Evolutionary conservation across 805 yeast genomes (phyloP).

Genomic region (Pichia manshurica): DNA sequence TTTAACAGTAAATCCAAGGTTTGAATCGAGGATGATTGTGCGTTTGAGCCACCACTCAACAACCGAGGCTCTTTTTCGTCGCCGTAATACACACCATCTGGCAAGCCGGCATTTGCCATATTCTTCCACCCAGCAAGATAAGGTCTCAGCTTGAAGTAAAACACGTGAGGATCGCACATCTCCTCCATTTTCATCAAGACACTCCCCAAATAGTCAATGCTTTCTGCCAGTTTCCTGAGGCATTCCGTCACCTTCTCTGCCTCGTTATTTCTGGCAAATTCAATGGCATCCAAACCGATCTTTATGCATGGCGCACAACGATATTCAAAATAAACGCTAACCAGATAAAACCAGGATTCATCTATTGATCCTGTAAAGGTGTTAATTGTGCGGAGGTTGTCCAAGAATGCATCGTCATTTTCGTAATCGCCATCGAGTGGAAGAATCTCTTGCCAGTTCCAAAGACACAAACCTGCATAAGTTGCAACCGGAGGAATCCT

Average conservation of each 20-base stretch:
- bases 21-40: constrained; percentile 87
- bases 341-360: constrained; percentile 90
- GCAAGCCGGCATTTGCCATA: constrained; percentile 80
- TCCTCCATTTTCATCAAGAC: constrained; percentile 80
- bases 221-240: constrained; percentile 64
- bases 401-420: constrained; percentile 37
- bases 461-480: constrained; percentile 78
- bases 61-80: constrained; percentile 47
- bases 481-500: constrained; percentile 84
- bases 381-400: constrained; percentile 68
- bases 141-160: constrained; percentile 82
- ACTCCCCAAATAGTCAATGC: constrained; percentile 67
- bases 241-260: constrained; percentile 35
- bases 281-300: constrained; percentile 63
- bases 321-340: constrained; percentile 80
- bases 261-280: constrained; percentile 45
- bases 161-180: constrained; percentile 90
- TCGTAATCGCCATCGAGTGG: constrained; percentile 31
- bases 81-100: constrained; percentile 74
- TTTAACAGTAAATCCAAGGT: constrained; percentile 72
- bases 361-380: constrained; percentile 89
- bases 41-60: constrained; percentile 89
- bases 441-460: constrained; percentile 73
- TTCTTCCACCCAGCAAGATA: constrained; percentile 92
- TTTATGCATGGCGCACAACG: constrained; percentile 69